These are phyloP conservation scores for Colletotrichum navitas DNA, from an alignment of 2,329 filamentous ascomycete genomes.

Conservation along the genomic window DNA sequence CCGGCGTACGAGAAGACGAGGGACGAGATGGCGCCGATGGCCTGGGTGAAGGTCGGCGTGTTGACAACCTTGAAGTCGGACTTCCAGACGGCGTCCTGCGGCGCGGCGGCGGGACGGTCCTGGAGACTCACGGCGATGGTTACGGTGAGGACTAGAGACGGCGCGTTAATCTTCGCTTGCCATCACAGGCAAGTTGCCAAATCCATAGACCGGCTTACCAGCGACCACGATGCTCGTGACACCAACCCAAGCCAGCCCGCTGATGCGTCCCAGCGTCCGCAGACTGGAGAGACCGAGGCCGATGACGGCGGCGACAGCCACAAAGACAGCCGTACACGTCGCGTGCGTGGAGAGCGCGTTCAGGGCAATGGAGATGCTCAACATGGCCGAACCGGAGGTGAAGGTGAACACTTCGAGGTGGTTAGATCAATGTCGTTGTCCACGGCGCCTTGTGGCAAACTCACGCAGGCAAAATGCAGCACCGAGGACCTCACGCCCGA, in stretches of 20 bases:
- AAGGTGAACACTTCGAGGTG: conserved; percentile 44
- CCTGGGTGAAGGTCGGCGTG: conserved; percentile 49
- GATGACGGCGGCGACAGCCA: conserved; percentile 51
- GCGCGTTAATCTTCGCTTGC: conserved; percentile 17
- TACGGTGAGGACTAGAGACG: conserved; percentile 44
- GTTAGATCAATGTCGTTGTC: neutral
- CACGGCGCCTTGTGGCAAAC: neutral
- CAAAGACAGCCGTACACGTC: conserved; percentile 56
- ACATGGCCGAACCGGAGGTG: conserved; percentile 54
- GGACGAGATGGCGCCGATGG: conserved; percentile 48
- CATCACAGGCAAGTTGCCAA: too few species aligned
- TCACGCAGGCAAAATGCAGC: conserved; percentile 51
- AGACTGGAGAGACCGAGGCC: conserved; percentile 50
- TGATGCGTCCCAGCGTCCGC: conserved; percentile 49
- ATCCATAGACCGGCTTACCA: conserved; percentile 18
- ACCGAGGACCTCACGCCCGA: conserved; percentile 58
- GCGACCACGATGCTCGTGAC: conserved; percentile 41
- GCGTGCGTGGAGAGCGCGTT: conserved; percentile 56
- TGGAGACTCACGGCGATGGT: conserved; percentile 49
- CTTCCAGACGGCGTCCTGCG: conserved; percentile 42
- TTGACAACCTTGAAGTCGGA: conserved; percentile 49
- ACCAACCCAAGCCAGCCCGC: conserved; percentile 51
- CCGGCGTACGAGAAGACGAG: conserved; percentile 55
- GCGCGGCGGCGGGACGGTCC: conserved; percentile 46
- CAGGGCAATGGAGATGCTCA: conserved; percentile 55